Evolutionary conservation across 2,329 filamentous ascomycete species (phyloP), one percentile per base, ranked within the genome.

Genomic region (Ampelomyces quisqualis): DNA sequence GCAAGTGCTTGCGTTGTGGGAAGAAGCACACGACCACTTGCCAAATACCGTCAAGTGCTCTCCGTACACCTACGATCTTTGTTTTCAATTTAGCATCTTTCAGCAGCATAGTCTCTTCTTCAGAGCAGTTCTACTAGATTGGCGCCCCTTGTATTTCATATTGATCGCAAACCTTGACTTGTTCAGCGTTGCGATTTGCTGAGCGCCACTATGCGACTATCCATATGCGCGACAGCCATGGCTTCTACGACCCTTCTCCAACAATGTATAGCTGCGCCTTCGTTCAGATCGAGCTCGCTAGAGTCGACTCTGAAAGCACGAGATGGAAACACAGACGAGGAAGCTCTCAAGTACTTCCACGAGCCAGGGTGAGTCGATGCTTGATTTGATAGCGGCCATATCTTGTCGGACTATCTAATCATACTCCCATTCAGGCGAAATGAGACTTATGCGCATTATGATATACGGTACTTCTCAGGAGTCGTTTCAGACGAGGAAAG

Each of bases 391-490:
- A 19, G 2, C 15, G 9, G 9, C 11, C 15, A 20, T 19, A 9
- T 18, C 17, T n/a, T 10, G 17, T 31, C 15, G 22, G n/a, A 24
- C 7, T 10, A 4, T 28, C 26, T 28, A 28, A 33, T 13, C 10
- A 22, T 6, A n/a, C 8, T 19, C 15, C n/a, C 19, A 7, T 17
- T 3, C 24, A 68, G 67, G 38, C 51, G 48, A 24, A 75, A 76
- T 54, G 70, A 80, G 38, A 75, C 76, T 20, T 75, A 86, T 15
- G 79, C 80, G 36, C 87, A 91, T 70, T 91, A 91, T 67, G 87
- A 91, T 66, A 67, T 63, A 17, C 81, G 88, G 47, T 91, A 77
- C 69, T 91, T 85, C 69, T 72, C 75, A 26, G 69, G 75, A n/a
- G 61, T 76, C 3, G 77, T 90, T 7, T 70, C 75, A 10, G 85